Conservation (phyloP, 768 basidiomycete genomes). For the Termitomyces sp. region DNA sequence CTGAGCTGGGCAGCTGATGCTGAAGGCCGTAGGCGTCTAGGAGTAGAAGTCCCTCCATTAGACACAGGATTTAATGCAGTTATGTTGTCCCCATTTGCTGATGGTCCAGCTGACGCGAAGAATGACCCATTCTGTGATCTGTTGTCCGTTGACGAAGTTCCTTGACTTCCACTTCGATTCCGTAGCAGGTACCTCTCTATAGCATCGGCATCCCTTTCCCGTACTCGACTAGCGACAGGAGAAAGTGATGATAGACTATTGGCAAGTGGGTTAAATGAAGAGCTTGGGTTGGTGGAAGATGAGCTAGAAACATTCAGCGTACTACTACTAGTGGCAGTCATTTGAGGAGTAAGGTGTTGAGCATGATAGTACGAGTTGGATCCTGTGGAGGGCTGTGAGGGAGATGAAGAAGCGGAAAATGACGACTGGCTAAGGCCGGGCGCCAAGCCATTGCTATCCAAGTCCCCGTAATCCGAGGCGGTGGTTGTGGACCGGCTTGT, state of each 20-base stretch:
- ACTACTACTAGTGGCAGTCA: slow-evolving; percentile 29
- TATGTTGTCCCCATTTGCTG: slow-evolving; percentile 54
- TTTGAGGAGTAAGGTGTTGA: slow-evolving; percentile 26
- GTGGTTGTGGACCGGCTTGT: slow-evolving; percentile 68
- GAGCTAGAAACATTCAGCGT: slow-evolving; percentile 25
- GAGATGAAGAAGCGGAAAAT: slow-evolving; percentile 58
- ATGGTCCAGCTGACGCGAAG: slow-evolving; percentile 46
- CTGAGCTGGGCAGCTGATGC: slow-evolving; percentile 77
- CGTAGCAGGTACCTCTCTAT: slow-evolving; percentile 83
- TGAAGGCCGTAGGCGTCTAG: slow-evolving; percentile 66
- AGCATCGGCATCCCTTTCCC: slow-evolving; percentile 81
- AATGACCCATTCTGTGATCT: slow-evolving; percentile 57
- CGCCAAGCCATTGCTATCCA: slow-evolving; percentile 41
- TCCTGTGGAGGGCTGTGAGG: slow-evolving; percentile 49
- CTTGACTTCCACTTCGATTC: slow-evolving; percentile 78
- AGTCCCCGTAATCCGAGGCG: slow-evolving; percentile 72
- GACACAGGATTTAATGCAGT: slow-evolving; percentile 42
- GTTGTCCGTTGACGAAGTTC: slow-evolving; percentile 69
- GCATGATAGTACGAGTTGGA: slow-evolving; percentile 40
- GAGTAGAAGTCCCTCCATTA: slow-evolving; percentile 52
- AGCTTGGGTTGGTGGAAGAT: slow-evolving; percentile 31
- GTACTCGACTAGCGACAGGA: slow-evolving; percentile 76
- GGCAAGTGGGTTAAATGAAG: slow-evolving; percentile 29
- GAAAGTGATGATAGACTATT: slow-evolving; percentile 53
- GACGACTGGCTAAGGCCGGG: slow-evolving; percentile 49